Conservation (phyloP, 768 basidiomycete genomes). For the Multifurca ochricompacta region DNA sequence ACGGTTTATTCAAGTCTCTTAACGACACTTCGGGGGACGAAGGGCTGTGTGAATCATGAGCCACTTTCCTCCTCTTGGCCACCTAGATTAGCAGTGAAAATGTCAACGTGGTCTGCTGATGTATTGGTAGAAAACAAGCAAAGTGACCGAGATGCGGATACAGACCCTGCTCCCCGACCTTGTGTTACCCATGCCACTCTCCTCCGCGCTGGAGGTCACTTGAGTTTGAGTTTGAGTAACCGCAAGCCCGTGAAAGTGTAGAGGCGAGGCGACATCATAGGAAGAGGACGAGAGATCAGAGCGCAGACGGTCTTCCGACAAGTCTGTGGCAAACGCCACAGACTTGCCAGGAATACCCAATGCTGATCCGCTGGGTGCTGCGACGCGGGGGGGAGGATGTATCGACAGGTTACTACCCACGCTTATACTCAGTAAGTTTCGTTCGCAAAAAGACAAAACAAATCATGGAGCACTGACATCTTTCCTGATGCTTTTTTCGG, state of each 20-base stretch:
- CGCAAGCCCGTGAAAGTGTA: slow-evolving; percentile 52
- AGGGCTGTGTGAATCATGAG: neutral
- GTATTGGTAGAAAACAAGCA: neutral
- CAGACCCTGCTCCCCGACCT: slow-evolving; percentile 1
- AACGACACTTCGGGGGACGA: neutral
- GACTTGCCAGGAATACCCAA: neutral
- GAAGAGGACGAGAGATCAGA: slow-evolving; percentile 21
- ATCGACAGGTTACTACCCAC: slow-evolving; percentile 3
- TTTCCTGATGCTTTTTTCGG: neutral
- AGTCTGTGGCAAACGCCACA: slow-evolving; percentile 18
- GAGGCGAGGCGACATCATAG: slow-evolving; percentile 34
- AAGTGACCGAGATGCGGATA: neutral
- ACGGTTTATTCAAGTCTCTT: neutral
- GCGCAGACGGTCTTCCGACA: slow-evolving; percentile 13
- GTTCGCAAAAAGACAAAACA: neutral
- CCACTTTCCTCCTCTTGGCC: slow-evolving; percentile 7
- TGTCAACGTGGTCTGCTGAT: neutral
- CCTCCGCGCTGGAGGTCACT: slow-evolving; percentile 23
- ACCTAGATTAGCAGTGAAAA: neutral
- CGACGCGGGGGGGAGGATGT: neutral
- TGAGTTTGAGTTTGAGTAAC: slow-evolving; percentile 48
- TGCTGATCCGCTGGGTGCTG: neutral
- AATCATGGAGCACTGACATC: slow-evolving; percentile 7
- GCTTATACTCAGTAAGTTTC: neutral
- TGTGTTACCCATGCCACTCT: neutral